Base-by-base conservation (phyloP, 768 basidiomycete species). In the Amanita polypyramis region DNA sequence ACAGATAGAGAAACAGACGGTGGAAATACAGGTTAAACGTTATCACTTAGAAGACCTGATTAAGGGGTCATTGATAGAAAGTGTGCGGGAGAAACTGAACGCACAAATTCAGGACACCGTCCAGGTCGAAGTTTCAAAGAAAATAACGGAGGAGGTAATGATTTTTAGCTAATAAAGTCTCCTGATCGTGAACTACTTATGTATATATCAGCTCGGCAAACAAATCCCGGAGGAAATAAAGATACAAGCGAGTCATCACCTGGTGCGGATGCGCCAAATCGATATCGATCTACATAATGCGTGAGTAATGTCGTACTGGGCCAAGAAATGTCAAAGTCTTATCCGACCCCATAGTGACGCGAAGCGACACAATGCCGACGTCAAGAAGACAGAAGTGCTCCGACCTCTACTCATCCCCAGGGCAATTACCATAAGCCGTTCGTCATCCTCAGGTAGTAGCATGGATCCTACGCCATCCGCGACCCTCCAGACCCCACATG, bases 51-150 rank as follows among this genome's bases (percentile, higher is more conserved):
- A 70, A 35, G 55, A 59, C 2, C 63, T 66, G 37, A 64, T 79
- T 32, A 70, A 73, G 49, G 61, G 63, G 14, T 62, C 68, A 4
- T 54, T 79, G 17, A 60, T 69, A 25, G 64, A 69, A 8, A 63
- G 62, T n/a, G 55, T 77, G 19, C 62, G 64, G 50, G 55, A 58
- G 2, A 63, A 66, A 37, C 56, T 76, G 11, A 57, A 60, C 32
- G 59, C 55, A 21, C 56, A 62, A 45, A 62, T 75, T 23, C 54
- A 60, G 39, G 64, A 63, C 4, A 57, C 63, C 15, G 54, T 79
- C 20, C 57, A 55, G 19, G 58, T 58, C 32, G 52, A 66, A 38
- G 64, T 78, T 5, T 63, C 68, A 49, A 67, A 65, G 20, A 63
- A 64, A 49, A 75, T 79, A 9, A 10, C 4, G 5, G 12, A 40